These are phyloP conservation scores for Paecilomyces fulvus DNA, from an alignment of 2,329 filamentous ascomycete genomes.

Conservation along the genomic window DNA sequence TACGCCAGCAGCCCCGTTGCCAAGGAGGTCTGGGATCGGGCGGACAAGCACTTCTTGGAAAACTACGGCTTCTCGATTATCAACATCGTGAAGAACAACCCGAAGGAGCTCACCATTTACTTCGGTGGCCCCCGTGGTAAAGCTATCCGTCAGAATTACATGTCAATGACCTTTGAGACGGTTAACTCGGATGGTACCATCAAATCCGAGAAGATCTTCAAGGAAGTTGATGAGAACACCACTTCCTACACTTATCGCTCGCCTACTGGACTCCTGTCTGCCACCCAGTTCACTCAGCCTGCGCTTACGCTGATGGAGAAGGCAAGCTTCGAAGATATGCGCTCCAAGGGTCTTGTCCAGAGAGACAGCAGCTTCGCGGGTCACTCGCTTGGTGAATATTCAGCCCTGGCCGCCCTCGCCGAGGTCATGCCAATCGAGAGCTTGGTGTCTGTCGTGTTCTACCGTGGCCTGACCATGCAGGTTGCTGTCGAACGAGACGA, in stretches of 20 bases:
- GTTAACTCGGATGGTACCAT: constrained; percentile 82
- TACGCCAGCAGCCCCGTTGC: constrained; percentile 90
- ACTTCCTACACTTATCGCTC: constrained; percentile 96
- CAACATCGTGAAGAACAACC: constrained; percentile 99
- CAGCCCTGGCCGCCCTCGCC: constrained; percentile 85
- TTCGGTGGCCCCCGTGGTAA: constrained; percentile 96
- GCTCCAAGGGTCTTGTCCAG: constrained; percentile 89
- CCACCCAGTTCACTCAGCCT: constrained; percentile 97
- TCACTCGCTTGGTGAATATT: constrained; percentile 97
- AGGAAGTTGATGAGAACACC: constrained; percentile 87
- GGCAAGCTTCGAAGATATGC: constrained; percentile 98
- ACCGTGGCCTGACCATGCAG: constrained; percentile 98
- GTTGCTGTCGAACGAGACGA: constrained; percentile 96
- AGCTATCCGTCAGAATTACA: constrained; percentile 97
- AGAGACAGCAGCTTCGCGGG: constrained; percentile 95
- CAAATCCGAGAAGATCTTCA: constrained; percentile 99
- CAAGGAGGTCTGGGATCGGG: constrained; percentile 95
- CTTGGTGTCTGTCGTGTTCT: constrained; percentile 96
- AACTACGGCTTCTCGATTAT: constrained; percentile 98
- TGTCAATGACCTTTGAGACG: constrained; percentile 99
- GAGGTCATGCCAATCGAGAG: constrained; percentile 99
- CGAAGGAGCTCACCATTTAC: constrained; percentile 96
- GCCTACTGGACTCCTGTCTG: constrained; percentile 86
- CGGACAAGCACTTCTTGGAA: constrained; percentile 96
- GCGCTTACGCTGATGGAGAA: constrained; percentile 99